Percentiles rank a stretch among this genome's conserved stretches.
Conservation (phyloP, 2,329 filamentous ascomycete genomes). For the Claviceps arundinis region DNA sequence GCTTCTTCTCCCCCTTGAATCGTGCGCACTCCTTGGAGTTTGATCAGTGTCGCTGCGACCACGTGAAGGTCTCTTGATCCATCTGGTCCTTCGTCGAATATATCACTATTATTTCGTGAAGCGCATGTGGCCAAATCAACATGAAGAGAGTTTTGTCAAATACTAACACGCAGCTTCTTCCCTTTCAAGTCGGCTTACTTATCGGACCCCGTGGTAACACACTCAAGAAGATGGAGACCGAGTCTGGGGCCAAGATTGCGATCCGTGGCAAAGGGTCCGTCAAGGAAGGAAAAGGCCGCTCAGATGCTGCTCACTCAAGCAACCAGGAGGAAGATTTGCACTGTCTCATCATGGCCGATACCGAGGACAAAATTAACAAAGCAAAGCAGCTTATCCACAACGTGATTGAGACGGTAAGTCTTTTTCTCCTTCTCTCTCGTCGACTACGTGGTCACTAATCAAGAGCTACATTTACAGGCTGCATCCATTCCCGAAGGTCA, state of each 20-base stretch:
- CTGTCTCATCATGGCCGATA: slow-evolving; percentile 99
- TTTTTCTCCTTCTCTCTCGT: neutral
- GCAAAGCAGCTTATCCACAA: slow-evolving; percentile 98
- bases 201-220: slow-evolving; percentile 99
- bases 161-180: slow-evolving; percentile 89
- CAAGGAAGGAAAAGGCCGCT: slow-evolving; percentile 98
- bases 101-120: slow-evolving; percentile 11
- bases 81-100: slow-evolving; percentile 20
- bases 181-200: slow-evolving; percentile 95
- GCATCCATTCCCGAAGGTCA: slow-evolving; percentile 97
- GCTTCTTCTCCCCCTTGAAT: slow-evolving; percentile 18
- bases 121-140: slow-evolving; percentile 10
- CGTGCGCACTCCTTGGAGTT: slow-evolving; percentile 24
- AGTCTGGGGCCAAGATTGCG: slow-evolving; percentile 95
- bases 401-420: slow-evolving; percentile 86
- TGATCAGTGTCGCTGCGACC: slow-evolving; percentile 27
- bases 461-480: slow-evolving; percentile 45
- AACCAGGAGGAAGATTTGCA: slow-evolving; percentile 99
- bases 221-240: slow-evolving; percentile 97
- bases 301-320: slow-evolving; percentile 96
- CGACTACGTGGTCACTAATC: neutral
- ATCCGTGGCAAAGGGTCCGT: slow-evolving; percentile 99
- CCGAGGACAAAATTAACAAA: slow-evolving; percentile 98
- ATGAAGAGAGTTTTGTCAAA: slow-evolving; percentile 18
- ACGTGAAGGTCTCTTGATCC: slow-evolving; percentile 18